These are phyloP conservation scores for Colletotrichum sp. DNA, from an alignment of 2,329 filamentous ascomycete genomes.

Conservation along the genomic window DNA sequence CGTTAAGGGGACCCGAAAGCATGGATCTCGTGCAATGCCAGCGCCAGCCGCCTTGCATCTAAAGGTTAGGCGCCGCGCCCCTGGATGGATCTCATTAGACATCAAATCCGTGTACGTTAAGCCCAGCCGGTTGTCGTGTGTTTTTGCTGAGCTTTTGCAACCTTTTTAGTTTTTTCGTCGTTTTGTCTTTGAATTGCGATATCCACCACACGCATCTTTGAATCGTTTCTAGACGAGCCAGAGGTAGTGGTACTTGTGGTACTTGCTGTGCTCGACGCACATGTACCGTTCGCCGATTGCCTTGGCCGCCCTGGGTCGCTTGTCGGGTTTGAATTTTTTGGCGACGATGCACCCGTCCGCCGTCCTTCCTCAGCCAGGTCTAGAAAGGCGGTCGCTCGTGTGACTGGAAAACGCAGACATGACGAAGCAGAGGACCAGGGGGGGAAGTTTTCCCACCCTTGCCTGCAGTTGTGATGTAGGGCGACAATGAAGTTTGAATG, in stretches of 20 bases:
- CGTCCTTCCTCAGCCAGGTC: neutral
- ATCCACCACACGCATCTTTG: conserved; percentile 6
- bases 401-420: conserved; percentile 4
- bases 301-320: neutral
- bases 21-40: conserved; percentile 18
- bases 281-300: neutral
- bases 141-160: conserved; percentile 2
- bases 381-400: neutral
- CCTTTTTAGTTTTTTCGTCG: conserved; percentile 2
- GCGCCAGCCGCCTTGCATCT: conserved; percentile 16
- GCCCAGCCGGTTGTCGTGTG: conserved; percentile 20
- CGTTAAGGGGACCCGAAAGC: conserved; percentile 22
- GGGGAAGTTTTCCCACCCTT: neutral
- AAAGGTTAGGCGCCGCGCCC: conserved; percentile 21
- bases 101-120: conserved; percentile 23
- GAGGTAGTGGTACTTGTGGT: conserved; percentile 14
- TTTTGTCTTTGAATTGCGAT: conserved; percentile 2
- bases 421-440: conserved; percentile 1
- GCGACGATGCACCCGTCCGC: neutral
- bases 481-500: neutral
- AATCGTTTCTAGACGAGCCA: neutral
- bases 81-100: conserved; percentile 24
- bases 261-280: neutral
- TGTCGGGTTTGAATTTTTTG: neutral
- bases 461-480: neutral